Base-by-base conservation (phyloP, 257 asterid species). In the Solanum appendiculatum region DNA sequence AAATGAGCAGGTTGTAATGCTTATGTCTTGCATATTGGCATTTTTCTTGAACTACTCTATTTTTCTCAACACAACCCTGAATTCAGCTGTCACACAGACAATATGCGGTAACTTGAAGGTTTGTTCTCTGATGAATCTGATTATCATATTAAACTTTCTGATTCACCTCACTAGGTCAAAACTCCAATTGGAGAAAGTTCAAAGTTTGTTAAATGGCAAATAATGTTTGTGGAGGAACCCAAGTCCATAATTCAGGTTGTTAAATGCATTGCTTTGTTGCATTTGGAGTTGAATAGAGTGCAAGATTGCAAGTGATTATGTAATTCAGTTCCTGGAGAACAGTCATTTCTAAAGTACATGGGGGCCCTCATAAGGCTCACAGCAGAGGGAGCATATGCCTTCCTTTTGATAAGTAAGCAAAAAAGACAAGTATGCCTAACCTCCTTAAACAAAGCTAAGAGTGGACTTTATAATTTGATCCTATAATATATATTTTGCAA, bases 21-120 rank as follows among this genome's bases (percentile, higher is more conserved):
- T 93, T 82, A 90, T 95, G 64, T 95, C 99, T 72, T 97, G 99
- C 89, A 82, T 97, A 81, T 89, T 95, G 88, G 98, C 98, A 33
- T 96, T 95, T 93, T 91, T 95, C 89, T 91, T 97, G 87, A 97
- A 97, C 78, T 97, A 97, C 86, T 89, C 94, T 23, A 91, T 95
- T 34, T 95, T 97, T 91, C 95, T 95, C 87, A 97, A 97, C 91
- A 95, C 99, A 3, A 94, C 98, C 87, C 94, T 95, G 73, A 97
- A 97, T 87, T 97, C 99, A 44, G 98, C 99, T 4, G 92, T 96
- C 89, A 94, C 98, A 13, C 98, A 97, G 95, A 94, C 99, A 73
- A 94, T 97, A 86, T 97, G 99, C 60, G 98, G 98, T 70, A 97
- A 97, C 91, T 86, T 97, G 92, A 97, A 97, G 99, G 99, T 95